Evolutionary conservation across 2,329 filamentous ascomycete genomes (phyloP).

Genomic region (Claviceps spartinae): DNA sequence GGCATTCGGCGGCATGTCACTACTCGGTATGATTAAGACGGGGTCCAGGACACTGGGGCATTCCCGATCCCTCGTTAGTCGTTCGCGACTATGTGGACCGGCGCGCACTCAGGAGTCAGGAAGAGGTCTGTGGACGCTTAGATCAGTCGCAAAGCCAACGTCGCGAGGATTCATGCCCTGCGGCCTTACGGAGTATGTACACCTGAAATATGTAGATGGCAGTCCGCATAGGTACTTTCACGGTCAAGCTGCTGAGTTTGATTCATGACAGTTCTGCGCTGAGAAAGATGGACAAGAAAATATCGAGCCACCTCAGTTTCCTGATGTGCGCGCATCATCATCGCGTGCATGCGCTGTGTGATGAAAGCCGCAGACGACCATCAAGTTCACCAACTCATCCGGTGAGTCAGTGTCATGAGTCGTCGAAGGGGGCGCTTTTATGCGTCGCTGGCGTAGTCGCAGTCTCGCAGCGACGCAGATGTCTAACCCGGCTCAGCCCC

Average conservation of each 20-base stretch:
- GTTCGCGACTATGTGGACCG: conserved; percentile 1
- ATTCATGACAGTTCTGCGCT: background rate
- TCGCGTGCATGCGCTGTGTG: background rate
- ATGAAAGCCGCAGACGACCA: background rate
- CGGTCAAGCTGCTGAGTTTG: background rate
- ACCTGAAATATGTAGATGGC: background rate
- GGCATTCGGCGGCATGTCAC: background rate
- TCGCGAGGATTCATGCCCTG: background rate
- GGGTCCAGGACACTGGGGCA: background rate
- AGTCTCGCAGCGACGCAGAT: background rate
- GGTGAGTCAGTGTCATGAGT: background rate
- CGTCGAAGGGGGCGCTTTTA: background rate
- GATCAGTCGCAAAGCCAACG: background rate
- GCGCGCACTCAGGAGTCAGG: background rate
- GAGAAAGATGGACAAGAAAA: background rate
- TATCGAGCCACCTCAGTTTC: background rate
- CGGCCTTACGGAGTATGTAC: background rate
- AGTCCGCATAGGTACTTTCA: background rate
- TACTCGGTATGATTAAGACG: background rate
- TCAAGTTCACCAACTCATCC: background rate
- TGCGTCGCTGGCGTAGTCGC: background rate
- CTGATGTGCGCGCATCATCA: background rate
- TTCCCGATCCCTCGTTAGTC: conserved; percentile 3
- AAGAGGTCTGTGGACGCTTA: conserved; percentile 3
- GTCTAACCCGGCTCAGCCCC: background rate